Evolutionary conservation across 1,284 basidiomycete genomes (phyloP), one percentile per base, ranked within the genome.

Genomic region (Marasmius oreades): DNA sequence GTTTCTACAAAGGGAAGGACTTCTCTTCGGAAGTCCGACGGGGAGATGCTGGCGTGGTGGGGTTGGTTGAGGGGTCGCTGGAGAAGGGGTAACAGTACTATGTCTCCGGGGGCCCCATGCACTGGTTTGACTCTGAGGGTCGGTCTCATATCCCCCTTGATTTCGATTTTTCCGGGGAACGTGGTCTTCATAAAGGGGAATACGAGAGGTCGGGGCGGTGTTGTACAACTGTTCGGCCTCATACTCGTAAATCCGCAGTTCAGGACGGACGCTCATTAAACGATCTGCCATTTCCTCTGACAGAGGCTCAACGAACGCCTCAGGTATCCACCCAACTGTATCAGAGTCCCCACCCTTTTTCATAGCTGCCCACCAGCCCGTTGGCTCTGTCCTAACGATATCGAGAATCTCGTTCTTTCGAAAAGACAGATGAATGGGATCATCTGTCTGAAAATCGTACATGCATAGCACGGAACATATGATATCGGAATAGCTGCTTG

Each of bases 301-400:
- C 20, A 86, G 65, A 11, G 73, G 71, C 50, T 66, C 68, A 2
- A 86, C 79, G 63, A 79, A 86, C 0, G 80, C 79, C 58, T 77
- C 72, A 10, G 88, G 88, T 60, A 91, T 82, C 88, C 89, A 91
- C 51, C 88, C 87, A 43, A 88, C 76, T 36, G 69, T 68, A 52
- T 31, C 39, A 14, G 39, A 18, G 11, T 77, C 71, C 10, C 74
- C 75, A 43, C 77, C 77, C 8, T 70, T 71, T n/a, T 80, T 76
- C 67, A 86, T 77, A 28, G 88, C 89, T 26, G 86, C 88, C 86
- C 87, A 90, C 88, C 88, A 90, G 6, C 89, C 88, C 3, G 82
- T 80, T n/a, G 78, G 75, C 67, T 90, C 86, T 66, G 78, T 75
- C 68, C 82, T 82, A 42, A 90, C 74, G 51, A 91, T 74, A 28